These are phyloP conservation scores for Diaporthe sp. DNA, from an alignment of 2,329 filamentous ascomycete species.

Conservation along the genomic window DNA sequence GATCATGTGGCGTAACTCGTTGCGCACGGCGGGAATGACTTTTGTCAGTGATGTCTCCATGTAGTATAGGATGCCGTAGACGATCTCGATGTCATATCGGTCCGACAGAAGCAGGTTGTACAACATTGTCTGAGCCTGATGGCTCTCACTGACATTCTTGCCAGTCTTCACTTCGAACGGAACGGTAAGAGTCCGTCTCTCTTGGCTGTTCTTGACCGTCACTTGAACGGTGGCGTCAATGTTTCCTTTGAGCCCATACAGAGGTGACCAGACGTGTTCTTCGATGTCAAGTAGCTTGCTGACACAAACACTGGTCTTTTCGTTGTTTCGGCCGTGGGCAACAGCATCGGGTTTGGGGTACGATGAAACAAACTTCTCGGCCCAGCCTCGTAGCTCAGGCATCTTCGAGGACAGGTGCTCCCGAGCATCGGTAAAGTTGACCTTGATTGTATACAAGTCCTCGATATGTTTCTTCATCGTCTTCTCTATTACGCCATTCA, in stretches of 20 bases:
- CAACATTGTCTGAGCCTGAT: slow-evolving; percentile 93
- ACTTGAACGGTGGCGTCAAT: slow-evolving; percentile 97
- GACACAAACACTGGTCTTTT: slow-evolving; percentile 84
- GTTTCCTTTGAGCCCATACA: slow-evolving; percentile 97
- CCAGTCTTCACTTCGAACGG: slow-evolving; percentile 98
- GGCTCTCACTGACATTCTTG: slow-evolving; percentile 82
- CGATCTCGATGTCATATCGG: slow-evolving; percentile 92
- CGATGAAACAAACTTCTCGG: slow-evolving; percentile 80
- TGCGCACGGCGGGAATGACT: slow-evolving; percentile 85
- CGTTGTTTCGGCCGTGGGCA: slow-evolving; percentile 83
- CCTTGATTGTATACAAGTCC: slow-evolving; percentile 88
- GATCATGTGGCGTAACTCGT: slow-evolving; percentile 95
- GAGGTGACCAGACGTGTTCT: slow-evolving; percentile 98
- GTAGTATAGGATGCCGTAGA: slow-evolving; percentile 93
- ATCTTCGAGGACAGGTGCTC: slow-evolving; percentile 88
- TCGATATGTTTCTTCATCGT: slow-evolving; percentile 85
- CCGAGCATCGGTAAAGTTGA: slow-evolving; percentile 78
- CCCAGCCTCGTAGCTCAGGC: slow-evolving; percentile 85
- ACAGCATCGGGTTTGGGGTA: slow-evolving; percentile 75
- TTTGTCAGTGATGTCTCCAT: slow-evolving; percentile 90
- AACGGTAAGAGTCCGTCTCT: slow-evolving; percentile 79
- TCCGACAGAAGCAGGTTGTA: slow-evolving; percentile 95
- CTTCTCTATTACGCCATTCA: slow-evolving; percentile 74
- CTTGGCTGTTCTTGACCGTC: slow-evolving; percentile 78
- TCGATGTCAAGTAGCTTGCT: slow-evolving; percentile 96